Evolutionary conservation across 768 basidiomycete genomes (phyloP).

Genomic region (Agaricus subrufescens): DNA sequence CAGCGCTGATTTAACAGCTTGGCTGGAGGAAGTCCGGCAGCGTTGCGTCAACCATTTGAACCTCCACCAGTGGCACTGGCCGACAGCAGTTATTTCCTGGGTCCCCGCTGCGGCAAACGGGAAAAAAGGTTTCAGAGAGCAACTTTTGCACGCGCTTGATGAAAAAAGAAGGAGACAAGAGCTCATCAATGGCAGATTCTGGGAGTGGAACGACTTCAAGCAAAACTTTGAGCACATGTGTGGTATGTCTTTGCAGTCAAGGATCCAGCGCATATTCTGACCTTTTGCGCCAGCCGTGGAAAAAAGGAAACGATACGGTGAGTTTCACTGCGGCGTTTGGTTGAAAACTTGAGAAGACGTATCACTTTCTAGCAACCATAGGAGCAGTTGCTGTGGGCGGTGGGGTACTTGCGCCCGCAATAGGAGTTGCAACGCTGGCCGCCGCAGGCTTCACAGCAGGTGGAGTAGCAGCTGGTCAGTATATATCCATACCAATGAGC

Average conservation of each 20-base stretch:
- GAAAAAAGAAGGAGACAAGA: neutral
- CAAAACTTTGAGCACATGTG: neutral
- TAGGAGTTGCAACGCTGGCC: neutral
- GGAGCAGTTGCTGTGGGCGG: neutral
- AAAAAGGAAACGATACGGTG: neutral
- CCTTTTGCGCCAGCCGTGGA: neutral
- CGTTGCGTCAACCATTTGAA: too few relatives aligned
- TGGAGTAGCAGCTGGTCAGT: constrained; percentile 4
- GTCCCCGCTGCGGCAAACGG: neutral
- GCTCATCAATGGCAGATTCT: neutral
- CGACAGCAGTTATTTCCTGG: neutral
- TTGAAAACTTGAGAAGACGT: neutral
- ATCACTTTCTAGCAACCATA: too few relatives aligned
- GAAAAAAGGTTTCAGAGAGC: neutral
- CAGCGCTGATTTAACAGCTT: neutral
- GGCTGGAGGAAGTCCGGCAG: neutral
- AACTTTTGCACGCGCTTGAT: neutral
- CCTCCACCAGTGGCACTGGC: neutral
- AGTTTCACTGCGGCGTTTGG: neutral
- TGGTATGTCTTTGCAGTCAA: neutral
- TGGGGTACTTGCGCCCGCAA: neutral
- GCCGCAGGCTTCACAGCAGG: constrained; percentile 4
- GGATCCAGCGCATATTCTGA: neutral
- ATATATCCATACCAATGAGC: neutral
- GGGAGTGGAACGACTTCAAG: neutral